These are phyloP conservation scores for Coniella lustricola DNA, from an alignment of 2,329 filamentous ascomycete species.

Conservation along the genomic window DNA sequence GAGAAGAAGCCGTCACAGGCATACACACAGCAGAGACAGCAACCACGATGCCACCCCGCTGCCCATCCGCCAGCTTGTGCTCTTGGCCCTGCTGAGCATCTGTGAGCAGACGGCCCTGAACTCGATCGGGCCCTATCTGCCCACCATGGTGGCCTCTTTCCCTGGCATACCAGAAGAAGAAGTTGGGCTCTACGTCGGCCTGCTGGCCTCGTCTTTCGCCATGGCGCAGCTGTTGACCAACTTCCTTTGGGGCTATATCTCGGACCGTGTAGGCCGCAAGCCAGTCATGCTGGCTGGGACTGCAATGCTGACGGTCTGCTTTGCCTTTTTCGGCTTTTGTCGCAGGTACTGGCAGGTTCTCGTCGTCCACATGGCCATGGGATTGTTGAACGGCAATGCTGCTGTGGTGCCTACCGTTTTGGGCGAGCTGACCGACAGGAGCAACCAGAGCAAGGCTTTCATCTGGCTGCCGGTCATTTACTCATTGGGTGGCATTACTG, in stretches of 20 bases:
- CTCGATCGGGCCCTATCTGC: slow-evolving; percentile 90
- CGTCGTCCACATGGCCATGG: slow-evolving; percentile 82
- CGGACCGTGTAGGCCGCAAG: slow-evolving; percentile 72
- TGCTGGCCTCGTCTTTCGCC: slow-evolving; percentile 86
- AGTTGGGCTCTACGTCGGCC: slow-evolving; percentile 81
- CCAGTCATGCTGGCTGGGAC: slow-evolving; percentile 79
- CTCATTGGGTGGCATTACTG: slow-evolving; percentile 86
- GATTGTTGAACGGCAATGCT: slow-evolving; percentile 88
- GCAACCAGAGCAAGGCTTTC: slow-evolving; percentile 89
- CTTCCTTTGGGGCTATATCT: slow-evolving; percentile 82
- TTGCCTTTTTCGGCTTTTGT: slow-evolving; percentile 82
- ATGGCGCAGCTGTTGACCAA: slow-evolving; percentile 89
- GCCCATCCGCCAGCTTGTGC: slow-evolving; percentile 72
- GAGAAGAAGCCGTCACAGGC: background rate
- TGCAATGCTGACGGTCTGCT: slow-evolving; percentile 72
- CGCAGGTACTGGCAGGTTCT: slow-evolving; percentile 76
- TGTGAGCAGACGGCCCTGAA: slow-evolving; percentile 96
- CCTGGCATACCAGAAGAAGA: slow-evolving; percentile 65
- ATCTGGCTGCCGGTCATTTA: slow-evolving; percentile 96
- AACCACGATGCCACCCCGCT: slow-evolving; percentile 59
- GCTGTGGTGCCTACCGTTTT: slow-evolving; percentile 89
- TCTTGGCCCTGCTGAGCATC: slow-evolving; percentile 82
- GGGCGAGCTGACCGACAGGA: slow-evolving; percentile 90
- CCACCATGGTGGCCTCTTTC: slow-evolving; percentile 83
- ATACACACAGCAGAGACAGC: slow-evolving; percentile 23